Evolutionary conservation across 2,329 filamentous ascomycete genomes (phyloP).

Genomic region (Tolypocladium tropicale): DNA sequence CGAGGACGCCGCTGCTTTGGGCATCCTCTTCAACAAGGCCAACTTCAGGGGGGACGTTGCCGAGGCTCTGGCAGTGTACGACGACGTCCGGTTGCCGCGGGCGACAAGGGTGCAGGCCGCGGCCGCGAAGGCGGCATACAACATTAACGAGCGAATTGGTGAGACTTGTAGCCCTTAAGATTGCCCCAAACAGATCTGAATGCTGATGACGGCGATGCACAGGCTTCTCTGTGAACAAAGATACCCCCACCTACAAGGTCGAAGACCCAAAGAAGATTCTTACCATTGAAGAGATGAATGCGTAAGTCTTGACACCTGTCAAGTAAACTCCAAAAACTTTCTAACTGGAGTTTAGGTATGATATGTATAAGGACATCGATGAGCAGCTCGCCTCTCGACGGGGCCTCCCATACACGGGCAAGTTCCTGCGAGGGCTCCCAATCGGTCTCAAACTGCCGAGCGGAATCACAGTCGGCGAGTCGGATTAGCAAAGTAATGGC

Average conservation of each 20-base stretch:
- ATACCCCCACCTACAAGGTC: conserved; percentile 48
- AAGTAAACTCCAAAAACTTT: no score
- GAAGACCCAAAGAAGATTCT: conserved; percentile 50
- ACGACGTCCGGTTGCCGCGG: conserved; percentile 41
- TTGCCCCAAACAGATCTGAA: background rate
- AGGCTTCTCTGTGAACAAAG: conserved; percentile 54
- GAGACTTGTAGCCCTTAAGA: conserved; percentile 1
- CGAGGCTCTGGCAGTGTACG: conserved; percentile 38
- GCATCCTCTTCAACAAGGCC: conserved; percentile 44
- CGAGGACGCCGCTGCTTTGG: conserved; percentile 51
- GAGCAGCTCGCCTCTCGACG: conserved; percentile 29
- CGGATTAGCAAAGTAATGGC: background rate
- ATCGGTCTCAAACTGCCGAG: conserved; percentile 38
- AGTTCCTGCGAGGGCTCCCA: conserved; percentile 33
- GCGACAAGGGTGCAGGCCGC: conserved; percentile 47
- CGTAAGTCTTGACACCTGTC: conserved; percentile 26
- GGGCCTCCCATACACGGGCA: conserved; percentile 22
- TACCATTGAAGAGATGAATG: conserved; percentile 62
- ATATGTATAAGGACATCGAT: conserved; percentile 47
- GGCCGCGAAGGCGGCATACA: conserved; percentile 46
- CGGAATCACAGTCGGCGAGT: conserved; percentile 27
- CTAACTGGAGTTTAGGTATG: conserved; percentile 29
- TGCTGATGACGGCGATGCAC: background rate
- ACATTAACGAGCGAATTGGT: conserved; percentile 55
- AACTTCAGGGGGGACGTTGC: conserved; percentile 36